Base-by-base conservation (phyloP, 148 eudicot species). In the Persicaria tinctoria region DNA sequence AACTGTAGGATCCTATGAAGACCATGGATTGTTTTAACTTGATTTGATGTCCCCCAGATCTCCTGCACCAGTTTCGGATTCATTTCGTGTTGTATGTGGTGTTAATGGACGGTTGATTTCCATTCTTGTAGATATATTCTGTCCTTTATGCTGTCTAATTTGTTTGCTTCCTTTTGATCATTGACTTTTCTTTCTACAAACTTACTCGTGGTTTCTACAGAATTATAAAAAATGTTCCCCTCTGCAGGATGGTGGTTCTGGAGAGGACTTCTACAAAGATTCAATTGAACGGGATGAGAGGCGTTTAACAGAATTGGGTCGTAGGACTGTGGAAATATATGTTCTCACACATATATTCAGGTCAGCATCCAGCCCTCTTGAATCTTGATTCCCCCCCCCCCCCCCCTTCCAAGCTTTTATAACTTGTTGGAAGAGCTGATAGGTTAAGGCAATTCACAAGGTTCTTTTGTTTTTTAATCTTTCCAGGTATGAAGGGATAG, bases 281-380 rank as follows among this genome's bases (percentile, higher is more conserved):
- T 79, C 93, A 20, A 85, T 91, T 76, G 97, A 93, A 82, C 97
- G 91, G 66, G 98, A 93, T 79, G 97, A 91, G 78, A 91, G 95
- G 87, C 90, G 93, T 76, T 84, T 93, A 77, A 93, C 98, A 44
- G 97, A 91, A 76, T 79, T 93, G 75, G 98, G 98, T 73, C 90
- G 97, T n/a, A 87, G 95, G 80, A 93, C 98, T 9, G 90, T 93
- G 63, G 98, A 93, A 82, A 93, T 89, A 76, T 93, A 89, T 79
- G 95, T 90, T 72, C 89, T 93, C 49, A 85, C 88, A 56, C 93
- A 91, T 75, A 87, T 93, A 51, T 91, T 88, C 87, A 88, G 97
- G 98, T 93, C 44, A 70, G 57, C 27, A 45, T 38, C 5, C 70
- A 64, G 46, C 6, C 66, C n/a, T 48, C 53, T 66, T 51, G 9